Conservation (phyloP, 164 flowering plant genomes). For the Tinospora cordifolia region DNA sequence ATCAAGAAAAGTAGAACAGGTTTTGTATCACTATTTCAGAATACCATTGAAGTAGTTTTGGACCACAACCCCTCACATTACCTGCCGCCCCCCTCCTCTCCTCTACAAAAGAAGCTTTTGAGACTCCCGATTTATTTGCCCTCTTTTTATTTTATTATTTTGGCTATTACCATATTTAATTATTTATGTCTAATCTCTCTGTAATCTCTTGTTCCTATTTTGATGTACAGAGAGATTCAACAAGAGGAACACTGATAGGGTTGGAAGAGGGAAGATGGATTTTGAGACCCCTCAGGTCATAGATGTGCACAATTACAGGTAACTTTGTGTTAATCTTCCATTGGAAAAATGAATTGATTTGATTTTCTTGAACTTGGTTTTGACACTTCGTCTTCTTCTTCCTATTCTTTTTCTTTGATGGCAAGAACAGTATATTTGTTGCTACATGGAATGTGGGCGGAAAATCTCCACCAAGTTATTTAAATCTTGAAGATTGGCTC, state of each 20-base stretch:
- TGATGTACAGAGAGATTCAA: conserved; percentile 46
- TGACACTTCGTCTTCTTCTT: conserved; percentile 6
- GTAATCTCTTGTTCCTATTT: conserved; percentile 8
- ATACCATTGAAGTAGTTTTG: conserved; percentile 23
- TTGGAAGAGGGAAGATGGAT: conserved; percentile 57
- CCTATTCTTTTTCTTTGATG: conserved; percentile 7
- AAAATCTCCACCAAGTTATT: conserved; percentile 78
- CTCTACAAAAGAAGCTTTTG: background rate
- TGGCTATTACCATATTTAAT: too few relatives aligned
- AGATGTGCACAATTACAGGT: conserved; percentile 77
- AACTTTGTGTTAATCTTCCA: conserved; percentile 1
- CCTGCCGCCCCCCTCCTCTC: background rate
- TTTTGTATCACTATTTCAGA: conserved; percentile 29
- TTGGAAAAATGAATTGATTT: background rate
- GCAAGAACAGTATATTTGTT: conserved; percentile 58
- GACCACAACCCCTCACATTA: conserved; percentile 29
- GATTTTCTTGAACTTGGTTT: conserved; percentile 6
- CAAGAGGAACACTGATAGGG: conserved; percentile 47
- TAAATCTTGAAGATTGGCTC: conserved; percentile 94
- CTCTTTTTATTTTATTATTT: background rate
- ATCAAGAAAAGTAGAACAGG: conserved; percentile 96
- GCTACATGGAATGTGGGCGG: conserved; percentile 99
- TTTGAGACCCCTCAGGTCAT: conserved; percentile 58
- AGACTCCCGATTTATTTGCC: background rate
- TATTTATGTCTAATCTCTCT: background rate